Conservation (phyloP, 192 early-diverging fungal genomes). For the Spizellomyces sp. region DNA sequence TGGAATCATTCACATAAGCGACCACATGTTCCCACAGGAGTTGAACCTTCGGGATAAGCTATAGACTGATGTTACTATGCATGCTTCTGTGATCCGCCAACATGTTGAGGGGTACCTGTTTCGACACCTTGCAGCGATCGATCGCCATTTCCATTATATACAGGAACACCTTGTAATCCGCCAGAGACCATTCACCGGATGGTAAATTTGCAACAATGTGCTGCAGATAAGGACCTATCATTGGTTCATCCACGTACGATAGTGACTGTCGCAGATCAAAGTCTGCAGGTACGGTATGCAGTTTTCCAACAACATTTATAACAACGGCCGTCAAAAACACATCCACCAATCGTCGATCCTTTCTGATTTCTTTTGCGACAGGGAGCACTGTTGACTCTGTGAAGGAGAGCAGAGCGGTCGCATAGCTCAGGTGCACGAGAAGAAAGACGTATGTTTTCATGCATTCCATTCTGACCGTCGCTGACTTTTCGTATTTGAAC, state of each 20-base stretch:
- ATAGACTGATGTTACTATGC: not conserved
- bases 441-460: conserved; percentile 9
- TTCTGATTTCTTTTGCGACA: not conserved
- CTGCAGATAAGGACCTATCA: not conserved
- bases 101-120: not conserved
- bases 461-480: conserved; percentile 8
- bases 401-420: not conserved
- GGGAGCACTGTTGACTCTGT: not conserved
- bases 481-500: not conserved
- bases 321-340: not conserved
- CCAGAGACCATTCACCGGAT: not conserved
- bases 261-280: not conserved
- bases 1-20: conserved; percentile 2
- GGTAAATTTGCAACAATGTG: not conserved
- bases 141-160: not conserved
- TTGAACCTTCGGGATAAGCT: not conserved
- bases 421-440: not conserved
- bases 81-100: not conserved
- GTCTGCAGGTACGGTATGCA: not conserved
- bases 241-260: no score
- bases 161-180: not conserved
- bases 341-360: not conserved
- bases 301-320: not conserved
- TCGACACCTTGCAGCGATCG: conserved; percentile 2
- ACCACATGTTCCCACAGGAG: not conserved